Evolutionary conservation across 805 yeast species (phyloP), one percentile per base, ranked within the genome.

Genomic region (Deakozyma indianensis): DNA sequence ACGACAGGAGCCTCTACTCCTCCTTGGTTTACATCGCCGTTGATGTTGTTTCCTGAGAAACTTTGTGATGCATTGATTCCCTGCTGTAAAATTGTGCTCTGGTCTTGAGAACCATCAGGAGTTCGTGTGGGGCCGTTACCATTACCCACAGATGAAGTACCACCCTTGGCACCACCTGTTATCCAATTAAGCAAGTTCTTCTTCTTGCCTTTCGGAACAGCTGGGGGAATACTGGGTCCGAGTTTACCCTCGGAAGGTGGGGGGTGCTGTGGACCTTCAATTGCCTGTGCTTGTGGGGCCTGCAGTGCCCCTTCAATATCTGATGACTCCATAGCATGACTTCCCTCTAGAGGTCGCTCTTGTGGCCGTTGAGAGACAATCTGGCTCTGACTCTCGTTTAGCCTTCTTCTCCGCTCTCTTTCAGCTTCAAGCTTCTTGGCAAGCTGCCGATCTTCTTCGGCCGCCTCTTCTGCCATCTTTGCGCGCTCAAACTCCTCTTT

Each of bases 401-500:
- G 14, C 14, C 28, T 25, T 24, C 32, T 23, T 24, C 28, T 22
- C 20, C 43, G 45, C 22, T 35, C 46, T 25, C 24, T 43, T 27
- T 47, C 42, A 22, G 24, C 38, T 43, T 47, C 50, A 22, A 24
- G 41, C 45, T 24, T 22, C 23, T 43, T 49, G 42, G 46, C 47
- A 9, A 25, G 14, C 14, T 25, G 28, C 14, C 28, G 7, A 16
- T 48, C 47, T 16, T 35, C 41, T 24, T 46, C 41, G 21, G 27
- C 25, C 35, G 38, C 45, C 29, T 22, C 20, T 23, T 48, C 53
- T 22, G 43, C 43, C 43, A 48, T 49, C 41, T 32, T 14, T 32
- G 38, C 16, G 11, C 16, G 9, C 5, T 14, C 16, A 5, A 46
- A 44, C 32, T 45, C 47, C 15, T 43, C 46, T 47, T 47, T 51